Evolutionary conservation across 1,139 yeast species (phyloP), one percentile per base, ranked within the genome.

Genomic region (Pichia inconspicua): DNA sequence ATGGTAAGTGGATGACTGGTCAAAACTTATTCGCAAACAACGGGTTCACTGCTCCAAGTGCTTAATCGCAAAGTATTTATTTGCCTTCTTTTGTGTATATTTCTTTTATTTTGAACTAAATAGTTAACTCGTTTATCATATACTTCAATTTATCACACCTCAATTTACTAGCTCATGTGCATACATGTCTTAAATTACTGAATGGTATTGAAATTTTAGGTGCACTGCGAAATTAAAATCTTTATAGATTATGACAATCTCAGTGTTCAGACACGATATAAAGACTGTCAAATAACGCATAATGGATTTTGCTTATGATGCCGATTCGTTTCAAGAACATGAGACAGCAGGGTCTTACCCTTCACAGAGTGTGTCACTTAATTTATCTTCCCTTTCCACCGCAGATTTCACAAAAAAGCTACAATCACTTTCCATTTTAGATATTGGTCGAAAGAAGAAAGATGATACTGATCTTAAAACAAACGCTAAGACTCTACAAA

Each of bases 1-100:
- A 80, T 56, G 86, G 86, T 52, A 71, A 71, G 58, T 82, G 86
- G 85, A 75, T 80, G 62, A 80, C 80, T 43, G 87, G 87, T 47
- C 87, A 81, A 66, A 80, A 84, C 56, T 68, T 81, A 52, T 81
- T 71, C 57, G 80, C 82, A 50, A 71, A 74, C 48, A 85, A 85
- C 56, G 85, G 85, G 2, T 79, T 79, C 62, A 78, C 84, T 53
- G 83, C 85, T 43, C 77, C 62, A 38, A 44, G 47, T 14, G 53
- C 53, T 25, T 50, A 17, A 40, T 15, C n/a, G 3, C 7, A 4
- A 15, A 27, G 11, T 22, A 41, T 28, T 27, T n/a, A 12, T 10
- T 17, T 12, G 2, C 22, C 4, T 11, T n/a, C 30, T n/a, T 34
- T 9, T 27, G 11, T 40, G 4, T 36, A 11, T 12, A 25, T 19